Percentiles rank a stretch among this genome's conserved stretches.
Evolutionary conservation across 75 land plant species (phyloP).

Genomic region (Cupressus sempervirens): DNA sequence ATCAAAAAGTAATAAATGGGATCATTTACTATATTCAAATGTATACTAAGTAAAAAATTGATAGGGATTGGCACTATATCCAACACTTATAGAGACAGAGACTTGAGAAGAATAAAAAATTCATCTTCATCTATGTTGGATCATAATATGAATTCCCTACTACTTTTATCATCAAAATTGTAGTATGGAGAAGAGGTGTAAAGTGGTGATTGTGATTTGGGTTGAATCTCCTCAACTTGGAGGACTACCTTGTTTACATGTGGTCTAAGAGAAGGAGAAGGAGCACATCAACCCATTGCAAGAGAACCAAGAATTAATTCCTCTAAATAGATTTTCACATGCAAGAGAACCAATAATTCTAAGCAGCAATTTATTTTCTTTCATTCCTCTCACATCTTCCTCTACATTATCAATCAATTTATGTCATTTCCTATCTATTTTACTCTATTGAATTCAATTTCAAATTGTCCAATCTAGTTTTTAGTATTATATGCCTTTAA

Average conservation of each 20-base stretch:
- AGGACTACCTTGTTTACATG: conserved; percentile 29
- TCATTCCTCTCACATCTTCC: too few relatives aligned
- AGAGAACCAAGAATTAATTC: too few relatives aligned
- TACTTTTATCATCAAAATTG: conserved; percentile 14
- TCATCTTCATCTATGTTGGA: neutral
- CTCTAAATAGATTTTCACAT: too few relatives aligned
- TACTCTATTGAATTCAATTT: too few relatives aligned
- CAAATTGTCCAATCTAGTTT: too few relatives aligned
- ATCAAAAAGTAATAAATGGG: neutral
- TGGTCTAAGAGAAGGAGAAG: conserved; percentile 25
- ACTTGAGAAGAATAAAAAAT: neutral
- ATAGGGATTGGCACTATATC: neutral
- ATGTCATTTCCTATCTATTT: too few relatives aligned
- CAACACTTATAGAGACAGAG: neutral
- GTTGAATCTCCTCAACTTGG: conserved; percentile 32
- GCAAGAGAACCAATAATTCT: too few relatives aligned
- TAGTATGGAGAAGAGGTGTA: conserved; percentile 20
- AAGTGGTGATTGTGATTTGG: conserved; percentile 25
- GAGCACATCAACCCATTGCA: conserved; percentile 41
- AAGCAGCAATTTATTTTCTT: too few relatives aligned
- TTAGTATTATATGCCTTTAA: too few relatives aligned
- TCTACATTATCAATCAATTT: too few relatives aligned
- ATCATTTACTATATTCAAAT: neutral
- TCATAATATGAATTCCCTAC: conserved; percentile 7
- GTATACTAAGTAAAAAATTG: neutral